A percentile compares a stretch with the other conserved stretches of the same genome.
These are phyloP conservation scores for Paramecium biaurelia DNA, from an alignment of 73 alveolate genomes.

Conservation along the genomic window DNA sequence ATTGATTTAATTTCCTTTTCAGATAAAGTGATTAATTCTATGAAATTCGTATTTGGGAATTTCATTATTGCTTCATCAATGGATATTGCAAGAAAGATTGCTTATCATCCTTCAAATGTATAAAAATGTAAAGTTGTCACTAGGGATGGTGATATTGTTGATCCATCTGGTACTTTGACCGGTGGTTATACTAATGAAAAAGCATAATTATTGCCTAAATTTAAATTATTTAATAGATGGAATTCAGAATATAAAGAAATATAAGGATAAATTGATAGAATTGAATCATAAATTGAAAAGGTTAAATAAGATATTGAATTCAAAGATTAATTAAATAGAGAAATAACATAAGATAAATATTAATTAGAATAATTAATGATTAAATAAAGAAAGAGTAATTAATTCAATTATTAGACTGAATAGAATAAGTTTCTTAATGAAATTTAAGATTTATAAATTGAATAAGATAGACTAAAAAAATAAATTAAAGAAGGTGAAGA, in stretches of 20 bases:
- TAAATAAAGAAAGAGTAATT: slow-evolving; percentile 28
- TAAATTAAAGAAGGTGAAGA: slow-evolving; percentile 65
- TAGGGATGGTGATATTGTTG: slow-evolving; percentile 87
- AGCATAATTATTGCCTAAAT: slow-evolving; percentile 23
- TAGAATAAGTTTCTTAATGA: slow-evolving; percentile 62
- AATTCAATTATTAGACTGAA: slow-evolving; percentile 67
- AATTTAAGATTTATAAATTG: slow-evolving; percentile 67
- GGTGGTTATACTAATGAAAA: slow-evolving; percentile 81
- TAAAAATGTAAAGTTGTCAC: slow-evolving; percentile 80
- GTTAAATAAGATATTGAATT: slow-evolving; percentile 23
- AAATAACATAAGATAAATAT: slow-evolving; percentile 20
- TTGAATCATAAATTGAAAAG: background rate
- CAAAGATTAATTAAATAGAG: slow-evolving; percentile 34
- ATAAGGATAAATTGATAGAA: background rate
- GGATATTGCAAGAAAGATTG: slow-evolving; percentile 87
- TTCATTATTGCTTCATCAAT: slow-evolving; percentile 84
- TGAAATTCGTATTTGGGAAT: slow-evolving; percentile 91
- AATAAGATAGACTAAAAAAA: slow-evolving; percentile 67
- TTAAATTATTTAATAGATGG: background rate
- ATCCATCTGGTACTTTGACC: slow-evolving; percentile 80
- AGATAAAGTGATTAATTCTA: slow-evolving; percentile 78
- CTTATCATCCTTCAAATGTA: slow-evolving; percentile 68
- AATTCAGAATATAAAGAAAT: slow-evolving; percentile 17
- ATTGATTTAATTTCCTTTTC: slow-evolving; percentile 81
- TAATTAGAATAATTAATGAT: slow-evolving; percentile 24